These are phyloP conservation scores for Pleurostoma richardsiae DNA, from an alignment of 2,329 filamentous ascomycete species.

Conservation along the genomic window DNA sequence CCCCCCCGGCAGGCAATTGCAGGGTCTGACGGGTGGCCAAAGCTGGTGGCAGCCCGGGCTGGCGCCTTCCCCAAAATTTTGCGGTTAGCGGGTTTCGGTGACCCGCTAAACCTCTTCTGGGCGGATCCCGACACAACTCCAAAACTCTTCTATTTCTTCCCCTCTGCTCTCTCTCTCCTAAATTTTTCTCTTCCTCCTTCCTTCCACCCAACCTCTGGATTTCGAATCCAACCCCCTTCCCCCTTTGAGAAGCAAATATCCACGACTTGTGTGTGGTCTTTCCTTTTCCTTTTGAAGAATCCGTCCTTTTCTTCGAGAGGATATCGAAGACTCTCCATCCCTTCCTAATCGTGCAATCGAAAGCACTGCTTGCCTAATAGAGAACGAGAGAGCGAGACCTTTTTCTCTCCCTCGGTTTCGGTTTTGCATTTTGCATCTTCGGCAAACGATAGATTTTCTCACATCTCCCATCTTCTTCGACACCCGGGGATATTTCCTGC, in stretches of 20 bases:
- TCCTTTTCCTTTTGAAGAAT: conserved; percentile 39
- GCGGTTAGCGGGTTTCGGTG: no score
- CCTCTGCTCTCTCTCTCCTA: neutral
- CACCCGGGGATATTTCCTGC: neutral
- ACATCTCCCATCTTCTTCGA: neutral
- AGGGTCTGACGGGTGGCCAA: no score
- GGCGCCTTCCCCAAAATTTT: no score
- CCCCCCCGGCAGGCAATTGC: no score
- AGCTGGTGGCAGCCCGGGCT: no score
- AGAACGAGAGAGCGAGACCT: no score
- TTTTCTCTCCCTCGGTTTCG: no score
- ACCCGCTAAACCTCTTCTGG: neutral
- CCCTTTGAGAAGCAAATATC: no score
- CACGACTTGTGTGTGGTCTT: conserved; percentile 19
- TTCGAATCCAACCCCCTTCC: conserved; percentile 19
- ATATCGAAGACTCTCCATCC: conserved; percentile 23
- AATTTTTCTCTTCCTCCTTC: conserved; percentile 4
- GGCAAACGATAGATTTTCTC: conserved; percentile 6
- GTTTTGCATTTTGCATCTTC: conserved; percentile 18
- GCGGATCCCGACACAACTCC: neutral
- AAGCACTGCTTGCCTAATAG: no score
- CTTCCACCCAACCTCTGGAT: neutral
- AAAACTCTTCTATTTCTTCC: neutral
- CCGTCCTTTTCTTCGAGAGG: conserved; percentile 34
- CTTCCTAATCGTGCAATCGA: no score